Conservation (phyloP, 2,329 filamentous ascomycete genomes). For the Rugonectria rugulosa region DNA sequence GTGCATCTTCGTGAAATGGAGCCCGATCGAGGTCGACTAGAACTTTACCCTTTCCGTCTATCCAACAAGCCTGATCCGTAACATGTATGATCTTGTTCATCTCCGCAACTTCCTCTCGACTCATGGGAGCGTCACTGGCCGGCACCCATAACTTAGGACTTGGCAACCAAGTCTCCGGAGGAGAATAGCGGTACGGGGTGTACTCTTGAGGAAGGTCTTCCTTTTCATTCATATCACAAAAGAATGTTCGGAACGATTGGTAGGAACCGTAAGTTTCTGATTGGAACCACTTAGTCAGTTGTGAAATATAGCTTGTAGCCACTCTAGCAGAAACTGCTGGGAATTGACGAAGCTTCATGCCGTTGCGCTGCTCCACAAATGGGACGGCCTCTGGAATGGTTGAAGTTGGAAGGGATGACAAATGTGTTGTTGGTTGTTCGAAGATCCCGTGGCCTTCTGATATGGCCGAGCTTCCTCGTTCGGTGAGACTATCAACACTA, state of each 20-base stretch:
- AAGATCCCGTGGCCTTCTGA: too few species aligned
- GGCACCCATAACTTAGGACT: slow-evolving; percentile 1
- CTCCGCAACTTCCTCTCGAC: neutral
- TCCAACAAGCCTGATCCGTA: neutral
- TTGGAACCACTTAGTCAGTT: neutral
- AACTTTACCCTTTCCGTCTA: neutral
- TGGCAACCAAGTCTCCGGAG: slow-evolving; percentile 5
- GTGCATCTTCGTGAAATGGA: neutral
- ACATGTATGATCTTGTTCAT: neutral
- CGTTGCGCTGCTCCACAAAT: too few species aligned
- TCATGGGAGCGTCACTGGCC: neutral
- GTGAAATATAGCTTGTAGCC: neutral
- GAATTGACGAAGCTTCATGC: neutral
- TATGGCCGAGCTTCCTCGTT: too few species aligned
- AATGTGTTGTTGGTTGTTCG: too few species aligned
- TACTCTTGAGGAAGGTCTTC: neutral
- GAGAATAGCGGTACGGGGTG: neutral
- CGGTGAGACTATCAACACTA: too few species aligned
- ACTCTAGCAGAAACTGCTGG: neutral
- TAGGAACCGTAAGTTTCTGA: neutral
- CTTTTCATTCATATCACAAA: neutral
- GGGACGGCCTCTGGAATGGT: too few species aligned
- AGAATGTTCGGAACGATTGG: neutral
- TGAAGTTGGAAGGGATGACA: too few species aligned
- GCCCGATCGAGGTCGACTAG: neutral